Conservation (phyloP, 495 filamentous ascomycete genomes). For the Aeminium ludgeri region DNA sequence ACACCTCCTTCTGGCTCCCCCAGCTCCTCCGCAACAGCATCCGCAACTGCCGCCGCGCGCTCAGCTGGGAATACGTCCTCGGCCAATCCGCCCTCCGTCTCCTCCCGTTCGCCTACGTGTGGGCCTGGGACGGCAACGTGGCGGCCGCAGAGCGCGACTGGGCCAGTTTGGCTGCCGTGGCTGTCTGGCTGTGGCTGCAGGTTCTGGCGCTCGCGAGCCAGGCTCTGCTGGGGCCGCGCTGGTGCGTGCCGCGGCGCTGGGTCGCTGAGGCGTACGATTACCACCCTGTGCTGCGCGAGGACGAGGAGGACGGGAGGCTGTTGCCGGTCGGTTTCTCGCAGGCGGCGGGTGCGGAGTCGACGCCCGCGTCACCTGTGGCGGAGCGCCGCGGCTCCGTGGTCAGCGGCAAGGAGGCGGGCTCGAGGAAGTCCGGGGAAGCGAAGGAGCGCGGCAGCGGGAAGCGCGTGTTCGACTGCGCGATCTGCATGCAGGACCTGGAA, state of each 20-base stretch:
- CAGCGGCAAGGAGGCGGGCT: neutral
- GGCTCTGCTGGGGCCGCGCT: constrained; percentile 70
- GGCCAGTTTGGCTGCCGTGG: constrained; percentile 41
- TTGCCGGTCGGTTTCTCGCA: constrained; percentile 52
- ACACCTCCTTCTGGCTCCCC: constrained; percentile 80
- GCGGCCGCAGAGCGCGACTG: constrained; percentile 58
- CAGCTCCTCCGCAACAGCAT: constrained; percentile 82
- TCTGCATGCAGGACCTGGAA: constrained; percentile 81
- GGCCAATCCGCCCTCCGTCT: constrained; percentile 66
- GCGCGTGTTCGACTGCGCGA: constrained; percentile 73
- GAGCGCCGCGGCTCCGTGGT: constrained; percentile 15
- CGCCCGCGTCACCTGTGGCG: constrained; percentile 7
- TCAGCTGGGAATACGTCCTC: constrained; percentile 73
- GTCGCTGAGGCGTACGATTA: constrained; percentile 81
- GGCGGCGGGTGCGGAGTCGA: constrained; percentile 3
- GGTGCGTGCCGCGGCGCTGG: constrained; percentile 55
- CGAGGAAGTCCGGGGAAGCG: constrained; percentile 4
- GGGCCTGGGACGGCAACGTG: constrained; percentile 54
- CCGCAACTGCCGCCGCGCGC: constrained; percentile 77
- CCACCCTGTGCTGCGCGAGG: constrained; percentile 77
- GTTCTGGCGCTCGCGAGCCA: constrained; percentile 60
- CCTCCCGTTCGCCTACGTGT: constrained; percentile 68
- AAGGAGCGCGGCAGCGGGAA: constrained; percentile 35
- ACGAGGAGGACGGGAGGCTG: constrained; percentile 50
- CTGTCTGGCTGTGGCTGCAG: constrained; percentile 86